Evolutionary conservation across 495 filamentous ascomycete genomes (phyloP), one percentile per base, ranked within the genome.

Genomic region (Barbatosphaeria neglecta): DNA sequence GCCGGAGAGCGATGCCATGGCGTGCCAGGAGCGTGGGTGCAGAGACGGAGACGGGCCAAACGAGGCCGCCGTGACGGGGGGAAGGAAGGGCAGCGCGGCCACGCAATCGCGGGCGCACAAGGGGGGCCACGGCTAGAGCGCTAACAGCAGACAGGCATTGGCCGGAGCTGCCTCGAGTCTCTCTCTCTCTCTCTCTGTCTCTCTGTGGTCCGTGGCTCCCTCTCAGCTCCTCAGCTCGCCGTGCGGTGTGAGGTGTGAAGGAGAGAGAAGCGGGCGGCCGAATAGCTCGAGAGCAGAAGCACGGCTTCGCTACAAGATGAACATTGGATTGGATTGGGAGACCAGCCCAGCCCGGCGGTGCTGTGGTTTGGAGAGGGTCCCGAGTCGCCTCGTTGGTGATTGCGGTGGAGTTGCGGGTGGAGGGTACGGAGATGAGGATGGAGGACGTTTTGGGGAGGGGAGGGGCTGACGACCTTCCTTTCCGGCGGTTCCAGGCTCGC

Each of bases 1-100:
- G 17, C 47, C 57, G 8, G 58, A 54, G 27, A 62, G 55, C 10
- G 64, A 64, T 37, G 66, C 58, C 69, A 72, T 72, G 46, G 23
- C 48, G 39, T 41, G 27, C 27, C 9, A 31, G 27, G 27, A 8
- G 9, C 27, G 27, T 8, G 27, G 27, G 15, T 10, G 27, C 27
- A 8, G 27, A 31, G 27, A 31, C 9, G 2, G 3, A 13, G 9
- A 8, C 27, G 2, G 2, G 15, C 9, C 15, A 2, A 13, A 31
- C 9, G 27, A 13, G 27, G 9, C 15, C 27, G 15, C 31, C 13
- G 31, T 4, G 13, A 15, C 2, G 31, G 31, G 13, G 31, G 31
- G n/a, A n/a, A 35, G 31, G 31, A 35, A 2, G 31, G 6, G 6
- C 16, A n/a, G 13, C 31, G 31, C 13, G 31, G 31, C 4, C 24